Conservation (phyloP, 495 filamentous ascomycete species). For the Penicillium ochrochloron region DNA sequence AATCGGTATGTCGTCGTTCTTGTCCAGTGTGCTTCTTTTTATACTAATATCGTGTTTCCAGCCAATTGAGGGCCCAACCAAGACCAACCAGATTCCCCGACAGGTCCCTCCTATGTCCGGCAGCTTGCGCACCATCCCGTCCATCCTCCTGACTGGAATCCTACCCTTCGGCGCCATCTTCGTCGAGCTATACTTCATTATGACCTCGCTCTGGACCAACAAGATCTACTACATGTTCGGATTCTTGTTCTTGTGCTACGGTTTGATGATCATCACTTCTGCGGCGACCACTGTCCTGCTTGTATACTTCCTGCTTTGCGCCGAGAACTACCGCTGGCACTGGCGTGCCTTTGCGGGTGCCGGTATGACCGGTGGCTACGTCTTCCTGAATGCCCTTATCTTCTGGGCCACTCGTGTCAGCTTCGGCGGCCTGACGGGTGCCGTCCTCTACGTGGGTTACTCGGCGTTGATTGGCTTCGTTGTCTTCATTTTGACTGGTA, state of each 20-base stretch:
- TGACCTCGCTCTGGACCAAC: slow-evolving; percentile 95
- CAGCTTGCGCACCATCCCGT: slow-evolving; percentile 83
- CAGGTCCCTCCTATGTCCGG: slow-evolving; percentile 85
- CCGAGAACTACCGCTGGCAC: slow-evolving; percentile 98
- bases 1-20: slow-evolving; percentile 45
- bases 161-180: slow-evolving; percentile 96
- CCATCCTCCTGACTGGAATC: slow-evolving; percentile 86
- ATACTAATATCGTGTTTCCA: slow-evolving; percentile 24
- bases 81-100: slow-evolving; percentile 96
- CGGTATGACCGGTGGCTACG: slow-evolving; percentile 84
- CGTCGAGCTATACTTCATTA: slow-evolving; percentile 97
- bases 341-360: slow-evolving; percentile 92
- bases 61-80: slow-evolving; percentile 76
- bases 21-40: neutral
- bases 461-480: slow-evolving; percentile 85
- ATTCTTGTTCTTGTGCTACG: slow-evolving; percentile 97
- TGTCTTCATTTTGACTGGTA: slow-evolving; percentile 92
- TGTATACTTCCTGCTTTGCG: slow-evolving; percentile 92
- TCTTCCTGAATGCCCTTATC: slow-evolving; percentile 84
- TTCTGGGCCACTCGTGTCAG: slow-evolving; percentile 88
- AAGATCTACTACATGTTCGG: slow-evolving; percentile 99
- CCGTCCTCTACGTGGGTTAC: slow-evolving; percentile 92
- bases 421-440: slow-evolving; percentile 81
- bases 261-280: slow-evolving; percentile 94
- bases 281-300: slow-evolving; percentile 90